Evolutionary conservation across 305 asterid genomes (phyloP), one percentile per base, ranked within the genome.

Genomic region (Fraxinus nigra): DNA sequence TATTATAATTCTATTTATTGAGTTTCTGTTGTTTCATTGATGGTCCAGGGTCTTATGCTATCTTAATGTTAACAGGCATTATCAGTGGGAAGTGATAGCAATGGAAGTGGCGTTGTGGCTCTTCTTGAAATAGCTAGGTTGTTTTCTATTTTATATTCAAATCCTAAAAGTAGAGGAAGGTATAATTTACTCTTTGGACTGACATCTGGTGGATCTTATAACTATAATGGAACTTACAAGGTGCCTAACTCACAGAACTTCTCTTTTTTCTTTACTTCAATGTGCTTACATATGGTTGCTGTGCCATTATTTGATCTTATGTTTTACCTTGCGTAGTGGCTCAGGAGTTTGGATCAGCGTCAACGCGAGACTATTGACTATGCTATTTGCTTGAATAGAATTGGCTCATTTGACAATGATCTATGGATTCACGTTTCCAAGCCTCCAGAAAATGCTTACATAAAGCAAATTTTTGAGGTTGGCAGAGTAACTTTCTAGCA

Each of bases 201-300:
- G 84, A 94, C 99, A 59, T 96, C 99, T 82, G 98, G 97, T 78
- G 99, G 99, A 79, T 98, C 99, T 79, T 96, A 92, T 84, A 94
- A 94, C 90, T 96, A 94, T 91, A 87, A 94, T 61, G 99, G 98
- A 80, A 94, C 99, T 61, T 89, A 92, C 13, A 93, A 96, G 98
- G 99, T 96, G 82, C 82, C 59, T 26, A 65, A 59, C 46, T 81
- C 61, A 24, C 20, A 61, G 63, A 54, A n/a, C 65, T 54, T n/a
- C 56, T 78, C 70, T 30, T 40, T 6, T 80, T 75, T 70, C 59
- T 32, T 48, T 9, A 80, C 72, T 65, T 72, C 30, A 72, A 73
- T 72, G 43, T 30, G 38, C 75, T 16, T 35, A 72, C 18, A 33
- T 32, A 33, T 40, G 16, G 75, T 77, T 46, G 32, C 24, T 75